Percentiles rank a stretch among this genome's conserved stretches.
phyloP scores from a whole-genome alignment of 2,329 filamentous ascomycete genomes.

The Fusarium cyanostomum region DNA sequence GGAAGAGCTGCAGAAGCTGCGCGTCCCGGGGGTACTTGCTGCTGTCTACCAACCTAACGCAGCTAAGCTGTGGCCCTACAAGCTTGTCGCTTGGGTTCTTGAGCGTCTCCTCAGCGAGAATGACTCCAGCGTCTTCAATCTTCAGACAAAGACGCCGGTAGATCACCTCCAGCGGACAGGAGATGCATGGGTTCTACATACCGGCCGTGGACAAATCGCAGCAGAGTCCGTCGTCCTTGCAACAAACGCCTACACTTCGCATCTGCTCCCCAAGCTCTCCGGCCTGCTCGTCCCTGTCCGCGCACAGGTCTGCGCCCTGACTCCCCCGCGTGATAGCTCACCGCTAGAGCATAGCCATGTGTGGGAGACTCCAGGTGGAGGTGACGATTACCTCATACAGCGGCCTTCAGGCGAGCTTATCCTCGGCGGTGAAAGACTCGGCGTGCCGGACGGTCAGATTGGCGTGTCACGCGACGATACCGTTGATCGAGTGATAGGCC shows the following conservation, averaged over 20 bases:
- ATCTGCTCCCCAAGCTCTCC: conserved; percentile 73
- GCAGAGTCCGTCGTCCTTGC: conserved; percentile 76
- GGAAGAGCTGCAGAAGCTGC: conserved; percentile 59
- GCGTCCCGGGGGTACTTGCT: conserved; percentile 66
- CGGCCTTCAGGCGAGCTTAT: conserved; percentile 70
- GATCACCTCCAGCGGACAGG: conserved; percentile 54
- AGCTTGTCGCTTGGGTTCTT: conserved; percentile 78
- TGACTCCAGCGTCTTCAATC: conserved; percentile 64
- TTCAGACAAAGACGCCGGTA: conserved; percentile 79
- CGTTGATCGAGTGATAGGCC: conserved; percentile 64
- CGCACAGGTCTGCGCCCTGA: conserved; percentile 75
- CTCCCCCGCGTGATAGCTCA: conserved; percentile 58
- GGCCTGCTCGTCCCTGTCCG: conserved; percentile 80
- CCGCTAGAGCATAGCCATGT: conserved; percentile 68
- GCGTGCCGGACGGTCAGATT: conserved; percentile 56
- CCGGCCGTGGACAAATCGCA: conserved; percentile 72
- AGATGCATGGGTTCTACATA: conserved; percentile 69
- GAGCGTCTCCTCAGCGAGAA: conserved; percentile 61
- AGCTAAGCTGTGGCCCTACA: conserved; percentile 83
- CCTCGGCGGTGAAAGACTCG: conserved; percentile 73
- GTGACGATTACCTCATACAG: conserved; percentile 79
- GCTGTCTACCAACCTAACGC: conserved; percentile 72
- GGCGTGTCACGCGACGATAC: conserved; percentile 68
- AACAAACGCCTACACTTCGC: conserved; percentile 85
- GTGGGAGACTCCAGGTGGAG: conserved; percentile 61